phyloP scores from a whole-genome alignment of 352 stramenopile genomes.

The Elongisporangium senticosum region DNA sequence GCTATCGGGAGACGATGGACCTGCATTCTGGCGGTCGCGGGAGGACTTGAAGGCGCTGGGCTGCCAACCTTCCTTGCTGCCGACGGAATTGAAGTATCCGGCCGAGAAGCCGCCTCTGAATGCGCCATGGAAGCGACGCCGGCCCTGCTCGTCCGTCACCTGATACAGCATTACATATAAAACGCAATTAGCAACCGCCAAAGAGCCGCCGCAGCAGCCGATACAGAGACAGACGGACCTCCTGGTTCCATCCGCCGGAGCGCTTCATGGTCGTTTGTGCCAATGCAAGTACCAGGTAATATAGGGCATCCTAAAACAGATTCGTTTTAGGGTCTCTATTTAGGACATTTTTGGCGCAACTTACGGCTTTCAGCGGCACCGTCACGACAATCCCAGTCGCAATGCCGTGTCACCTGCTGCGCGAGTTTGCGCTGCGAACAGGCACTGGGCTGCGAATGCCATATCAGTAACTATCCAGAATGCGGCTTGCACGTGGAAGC shows the following conservation, averaged over 20 bases:
- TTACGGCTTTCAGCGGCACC: no score
- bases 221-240: conserved; percentile 27
- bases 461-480: no score
- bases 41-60: conserved; percentile 83
- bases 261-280: conserved; percentile 33
- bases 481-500: no score
- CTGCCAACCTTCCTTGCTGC: conserved; percentile 85
- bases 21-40: conserved; percentile 20
- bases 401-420: no score
- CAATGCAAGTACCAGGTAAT: not conserved
- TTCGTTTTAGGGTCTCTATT: no score
- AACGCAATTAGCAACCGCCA: conserved; percentile 1
- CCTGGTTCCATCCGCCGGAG: conserved; percentile 39
- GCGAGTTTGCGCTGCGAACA: no score
- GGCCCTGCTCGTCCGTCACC: conserved; percentile 69
- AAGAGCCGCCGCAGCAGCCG: not conserved
- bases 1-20: conserved; percentile 6
- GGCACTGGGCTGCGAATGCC: no score
- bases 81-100: conserved; percentile 93
- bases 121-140: conserved; percentile 88
- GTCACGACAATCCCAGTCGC: no score
- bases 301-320: conserved; percentile 1
- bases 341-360: no score
- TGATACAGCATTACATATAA: conserved; percentile 12
- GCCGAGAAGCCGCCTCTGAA: conserved; percentile 93